These are phyloP conservation scores for Cladosporium sp. DNA, from an alignment of 2,329 filamentous ascomycete genomes.

Conservation along the genomic window DNA sequence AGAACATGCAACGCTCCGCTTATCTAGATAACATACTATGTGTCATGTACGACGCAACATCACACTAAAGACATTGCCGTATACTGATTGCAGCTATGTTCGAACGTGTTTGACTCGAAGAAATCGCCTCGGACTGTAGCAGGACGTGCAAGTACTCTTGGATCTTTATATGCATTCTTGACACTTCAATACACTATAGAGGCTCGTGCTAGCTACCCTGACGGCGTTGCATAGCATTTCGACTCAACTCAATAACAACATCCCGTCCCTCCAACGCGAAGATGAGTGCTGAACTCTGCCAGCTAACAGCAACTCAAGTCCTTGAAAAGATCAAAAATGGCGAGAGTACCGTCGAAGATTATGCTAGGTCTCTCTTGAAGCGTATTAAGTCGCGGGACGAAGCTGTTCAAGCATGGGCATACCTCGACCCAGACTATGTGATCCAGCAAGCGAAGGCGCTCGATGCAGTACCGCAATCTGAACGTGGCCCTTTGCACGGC, in stretches of 20 bases:
- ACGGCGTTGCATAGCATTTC: too few relatives aligned
- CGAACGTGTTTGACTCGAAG: neutral
- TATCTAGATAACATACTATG: neutral
- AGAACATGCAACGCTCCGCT: neutral
- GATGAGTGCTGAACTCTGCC: slow-evolving; percentile 18
- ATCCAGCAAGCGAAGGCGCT: slow-evolving; percentile 48
- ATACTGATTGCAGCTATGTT: neutral
- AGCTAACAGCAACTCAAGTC: slow-evolving; percentile 43
- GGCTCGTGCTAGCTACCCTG: neutral
- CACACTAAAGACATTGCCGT: neutral
- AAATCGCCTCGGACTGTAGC: neutral
- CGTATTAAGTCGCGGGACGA: slow-evolving; percentile 7
- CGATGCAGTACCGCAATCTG: slow-evolving; percentile 44
- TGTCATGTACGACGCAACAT: neutral
- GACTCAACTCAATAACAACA: neutral
- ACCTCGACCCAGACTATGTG: slow-evolving; percentile 35
- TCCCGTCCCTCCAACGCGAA: neutral
- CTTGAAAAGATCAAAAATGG: slow-evolving; percentile 36
- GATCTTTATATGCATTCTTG: too few relatives aligned
- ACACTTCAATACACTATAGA: neutral
- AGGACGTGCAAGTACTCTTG: neutral
- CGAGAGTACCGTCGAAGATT: slow-evolving; percentile 44
- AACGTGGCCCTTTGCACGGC: slow-evolving; percentile 55
- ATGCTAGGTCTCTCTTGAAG: neutral
- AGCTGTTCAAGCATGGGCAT: slow-evolving; percentile 11